Base-by-base conservation (phyloP, 2,329 filamentous ascomycete species). In the Cytospora paraplurivora region DNA sequence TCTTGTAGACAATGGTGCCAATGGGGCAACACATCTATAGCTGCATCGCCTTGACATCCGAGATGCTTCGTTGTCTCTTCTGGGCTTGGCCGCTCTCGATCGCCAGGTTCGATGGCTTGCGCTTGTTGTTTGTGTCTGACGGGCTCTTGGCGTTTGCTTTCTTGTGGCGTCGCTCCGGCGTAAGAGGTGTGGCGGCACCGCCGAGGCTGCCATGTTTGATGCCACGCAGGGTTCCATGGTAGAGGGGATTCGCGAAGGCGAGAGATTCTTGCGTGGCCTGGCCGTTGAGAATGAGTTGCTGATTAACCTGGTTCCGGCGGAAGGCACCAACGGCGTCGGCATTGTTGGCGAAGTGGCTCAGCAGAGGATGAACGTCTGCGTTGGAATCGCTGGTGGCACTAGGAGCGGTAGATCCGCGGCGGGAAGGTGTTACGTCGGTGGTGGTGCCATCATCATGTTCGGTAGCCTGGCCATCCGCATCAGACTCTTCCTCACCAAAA, bases 261-360 rank as follows among this genome's bases (percentile, higher is more conserved):
- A 90, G 79, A 47, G 87, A 87, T 69, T 89, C 83, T 63, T 84
- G 77, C 44, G 85, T 87, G 27, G 83, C 84, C 70, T 85, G 82
- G 71, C 82, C 84, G 75, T 83, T 86, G 67, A 83, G 74, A 64
- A 87, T 85, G 65, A 87, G 77, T 69, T 85, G 82, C 71, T 85
- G 82, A 72, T 85, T 85, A 79, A 80, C 86, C 72, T 85, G 87
- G 74, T 85, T 88, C 67, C 81, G 85, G 62, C 90, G 90, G 81
- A 95, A 96, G 1, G 91, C 89, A 44, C 90, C 90, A 41, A 95
- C 90, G 15, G 89, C 85, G 62, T 88, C 85, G 10, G 82, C 76
- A 64, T 85, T 85, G 68, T 86, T 85, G 70, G 89, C 87, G 47
- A 93, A 85, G 68, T 89, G 88, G 60, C 82, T 82, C n/a, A 90